These are phyloP conservation scores for Botryobasidium botryosum DNA, from an alignment of 768 basidiomycete species.

Conservation along the genomic window DNA sequence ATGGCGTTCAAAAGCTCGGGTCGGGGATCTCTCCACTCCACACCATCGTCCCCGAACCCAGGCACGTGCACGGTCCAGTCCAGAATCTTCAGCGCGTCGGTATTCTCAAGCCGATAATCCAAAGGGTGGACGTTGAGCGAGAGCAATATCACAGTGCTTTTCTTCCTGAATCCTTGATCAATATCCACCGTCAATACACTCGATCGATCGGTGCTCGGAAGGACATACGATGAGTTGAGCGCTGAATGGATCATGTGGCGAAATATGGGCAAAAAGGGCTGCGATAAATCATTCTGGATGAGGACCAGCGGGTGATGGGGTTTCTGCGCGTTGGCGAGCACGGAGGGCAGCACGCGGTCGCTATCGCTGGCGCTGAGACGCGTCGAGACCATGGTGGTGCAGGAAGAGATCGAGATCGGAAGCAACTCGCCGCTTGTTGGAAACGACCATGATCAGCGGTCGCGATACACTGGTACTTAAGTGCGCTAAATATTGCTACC, in stretches of 20 bases:
- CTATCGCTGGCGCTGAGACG: no score
- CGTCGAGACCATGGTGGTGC: no score
- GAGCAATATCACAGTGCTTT: background rate
- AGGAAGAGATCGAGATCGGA: no score
- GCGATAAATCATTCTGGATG: background rate
- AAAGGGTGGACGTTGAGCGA: background rate
- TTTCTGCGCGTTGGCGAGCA: no score
- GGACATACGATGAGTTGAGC: no score
- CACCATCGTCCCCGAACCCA: background rate
- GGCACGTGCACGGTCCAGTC: slow-evolving; percentile 7
- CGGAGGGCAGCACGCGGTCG: no score
- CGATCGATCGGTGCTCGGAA: background rate
- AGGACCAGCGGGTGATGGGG: no score
- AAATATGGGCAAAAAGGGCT: background rate
- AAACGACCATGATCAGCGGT: no score
- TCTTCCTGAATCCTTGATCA: background rate
- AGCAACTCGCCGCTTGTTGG: no score
- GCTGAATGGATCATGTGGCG: background rate
- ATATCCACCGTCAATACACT: background rate
- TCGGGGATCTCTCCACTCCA: background rate
- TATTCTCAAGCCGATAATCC: background rate
- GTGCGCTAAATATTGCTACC: no score
- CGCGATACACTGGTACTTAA: no score
- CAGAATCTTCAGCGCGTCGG: background rate
- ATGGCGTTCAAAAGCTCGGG: background rate